Percentiles rank a stretch among this genome's conserved stretches.
Conservation (phyloP, 2,329 filamentous ascomycete species). For the Grosmannia clavigera region DNA sequence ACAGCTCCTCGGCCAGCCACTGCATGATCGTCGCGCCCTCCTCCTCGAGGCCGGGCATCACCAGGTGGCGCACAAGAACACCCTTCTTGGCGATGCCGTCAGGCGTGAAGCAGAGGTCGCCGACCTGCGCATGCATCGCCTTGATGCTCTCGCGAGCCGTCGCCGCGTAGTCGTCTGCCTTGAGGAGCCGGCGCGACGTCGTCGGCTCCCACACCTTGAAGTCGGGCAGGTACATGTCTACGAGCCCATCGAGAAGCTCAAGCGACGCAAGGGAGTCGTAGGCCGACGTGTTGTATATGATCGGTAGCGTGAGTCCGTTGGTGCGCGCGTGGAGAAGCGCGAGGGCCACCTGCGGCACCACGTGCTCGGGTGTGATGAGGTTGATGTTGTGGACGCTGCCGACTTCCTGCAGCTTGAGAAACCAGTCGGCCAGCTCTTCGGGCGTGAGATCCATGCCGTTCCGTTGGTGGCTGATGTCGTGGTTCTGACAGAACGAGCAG, state of each 20-base stretch:
- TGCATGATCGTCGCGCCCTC: slow-evolving; percentile 64
- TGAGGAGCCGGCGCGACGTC: slow-evolving; percentile 60
- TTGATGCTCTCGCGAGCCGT: slow-evolving; percentile 66
- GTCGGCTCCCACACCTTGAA: slow-evolving; percentile 67
- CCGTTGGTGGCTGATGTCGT: slow-evolving; percentile 71
- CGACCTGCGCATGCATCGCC: slow-evolving; percentile 71
- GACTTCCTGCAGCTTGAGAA: slow-evolving; percentile 66
- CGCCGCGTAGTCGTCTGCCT: slow-evolving; percentile 62
- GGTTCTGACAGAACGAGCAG: slow-evolving; percentile 71
- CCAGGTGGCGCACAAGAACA: slow-evolving; percentile 63
- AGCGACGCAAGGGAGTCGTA: slow-evolving; percentile 67
- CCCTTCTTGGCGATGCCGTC: slow-evolving; percentile 74
- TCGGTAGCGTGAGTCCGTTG: slow-evolving; percentile 56
- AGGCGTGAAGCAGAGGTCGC: slow-evolving; percentile 68
- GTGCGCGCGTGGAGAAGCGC: slow-evolving; percentile 63
- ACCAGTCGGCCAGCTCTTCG: slow-evolving; percentile 68
- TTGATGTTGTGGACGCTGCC: slow-evolving; percentile 87
- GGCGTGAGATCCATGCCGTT: slow-evolving; percentile 70
- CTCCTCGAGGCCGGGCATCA: slow-evolving; percentile 70
- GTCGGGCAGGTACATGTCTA: slow-evolving; percentile 80
- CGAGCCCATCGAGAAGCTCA: slow-evolving; percentile 60
- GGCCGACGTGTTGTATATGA: slow-evolving; percentile 76
- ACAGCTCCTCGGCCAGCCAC: slow-evolving; percentile 63
- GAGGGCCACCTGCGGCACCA: slow-evolving; percentile 70
- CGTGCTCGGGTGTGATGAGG: slow-evolving; percentile 74